Evolutionary conservation across 768 basidiomycete species (phyloP).

Genomic region (Tylopilus rubrobrunneus): DNA sequence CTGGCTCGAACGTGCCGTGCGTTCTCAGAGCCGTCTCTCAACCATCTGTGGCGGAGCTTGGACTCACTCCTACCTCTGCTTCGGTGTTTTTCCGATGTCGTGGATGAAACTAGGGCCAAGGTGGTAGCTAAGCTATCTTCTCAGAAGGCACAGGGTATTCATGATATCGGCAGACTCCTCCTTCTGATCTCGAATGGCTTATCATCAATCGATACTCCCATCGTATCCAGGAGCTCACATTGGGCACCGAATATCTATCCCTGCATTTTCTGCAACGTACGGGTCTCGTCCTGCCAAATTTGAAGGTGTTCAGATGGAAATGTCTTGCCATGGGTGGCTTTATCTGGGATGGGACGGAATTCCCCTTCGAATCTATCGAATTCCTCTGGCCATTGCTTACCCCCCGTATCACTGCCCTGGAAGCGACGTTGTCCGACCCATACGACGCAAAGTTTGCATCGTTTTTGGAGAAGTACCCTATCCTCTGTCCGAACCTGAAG

Average conservation of each 20-base stretch:
- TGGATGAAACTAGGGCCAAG: background rate
- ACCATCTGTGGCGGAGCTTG: background rate
- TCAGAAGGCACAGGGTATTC: background rate
- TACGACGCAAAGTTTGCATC: too few species aligned
- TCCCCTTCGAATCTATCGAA: too few species aligned
- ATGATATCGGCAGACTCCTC: background rate
- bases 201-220: background rate
- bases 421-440: too few species aligned
- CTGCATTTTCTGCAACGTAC: too few species aligned
- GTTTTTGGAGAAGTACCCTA: too few species aligned
- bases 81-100: too few species aligned
- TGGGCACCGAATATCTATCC: background rate
- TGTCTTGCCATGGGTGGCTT: background rate
- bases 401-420: too few species aligned
- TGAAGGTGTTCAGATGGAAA: constrained; percentile 3
- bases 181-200: background rate
- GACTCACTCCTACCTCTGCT: background rate
- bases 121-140: too few species aligned
- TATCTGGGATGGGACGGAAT: too few species aligned
- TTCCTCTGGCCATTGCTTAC: too few species aligned
- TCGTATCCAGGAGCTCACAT: background rate
- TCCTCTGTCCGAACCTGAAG: too few species aligned
- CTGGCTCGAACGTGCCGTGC: background rate
- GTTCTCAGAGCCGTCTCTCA: background rate
- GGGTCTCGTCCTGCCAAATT: background rate